phyloP scores from a whole-genome alignment of 1,139 yeast species.

The Blastobotrys arbuscula region DNA sequence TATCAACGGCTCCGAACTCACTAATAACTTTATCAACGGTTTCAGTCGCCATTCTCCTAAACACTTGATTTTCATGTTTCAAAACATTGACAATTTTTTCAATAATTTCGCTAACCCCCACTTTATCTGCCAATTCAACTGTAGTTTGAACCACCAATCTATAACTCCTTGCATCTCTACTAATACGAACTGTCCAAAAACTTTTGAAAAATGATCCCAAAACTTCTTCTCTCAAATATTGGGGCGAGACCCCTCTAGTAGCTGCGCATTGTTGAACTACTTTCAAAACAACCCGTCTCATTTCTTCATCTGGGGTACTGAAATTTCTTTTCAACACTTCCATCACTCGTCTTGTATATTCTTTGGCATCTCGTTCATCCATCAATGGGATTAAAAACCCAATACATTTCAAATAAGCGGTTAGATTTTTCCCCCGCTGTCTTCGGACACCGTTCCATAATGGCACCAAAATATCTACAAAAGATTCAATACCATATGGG shows the following conservation, averaged over 20 bases:
- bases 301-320: conserved; percentile 80
- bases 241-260: conserved; percentile 47
- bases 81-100: conserved; percentile 53
- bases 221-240: conserved; percentile 45
- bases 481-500: conserved; percentile 90
- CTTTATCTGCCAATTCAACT: conserved; percentile 55
- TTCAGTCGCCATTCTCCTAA: conserved; percentile 73
- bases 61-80: conserved; percentile 78
- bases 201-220: conserved; percentile 58
- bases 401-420: conserved; percentile 71
- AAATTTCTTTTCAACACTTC: conserved; percentile 66
- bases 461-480: conserved; percentile 66
- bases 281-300: conserved; percentile 66
- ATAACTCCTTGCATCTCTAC: conserved; percentile 48
- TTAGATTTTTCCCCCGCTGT: conserved; percentile 73
- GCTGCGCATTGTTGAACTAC: conserved; percentile 55
- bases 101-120: conserved; percentile 60
- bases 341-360: conserved; percentile 72
- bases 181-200: conserved; percentile 60
- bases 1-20: conserved; percentile 45
- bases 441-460: conserved; percentile 73
- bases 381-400: conserved; percentile 81
- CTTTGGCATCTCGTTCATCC: conserved; percentile 77
- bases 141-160: conserved; percentile 72
- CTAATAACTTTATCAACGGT: conserved; percentile 50